Base-by-base conservation (phyloP, 2,329 filamentous ascomycete genomes). In the Zasmidium citrigriseum region DNA sequence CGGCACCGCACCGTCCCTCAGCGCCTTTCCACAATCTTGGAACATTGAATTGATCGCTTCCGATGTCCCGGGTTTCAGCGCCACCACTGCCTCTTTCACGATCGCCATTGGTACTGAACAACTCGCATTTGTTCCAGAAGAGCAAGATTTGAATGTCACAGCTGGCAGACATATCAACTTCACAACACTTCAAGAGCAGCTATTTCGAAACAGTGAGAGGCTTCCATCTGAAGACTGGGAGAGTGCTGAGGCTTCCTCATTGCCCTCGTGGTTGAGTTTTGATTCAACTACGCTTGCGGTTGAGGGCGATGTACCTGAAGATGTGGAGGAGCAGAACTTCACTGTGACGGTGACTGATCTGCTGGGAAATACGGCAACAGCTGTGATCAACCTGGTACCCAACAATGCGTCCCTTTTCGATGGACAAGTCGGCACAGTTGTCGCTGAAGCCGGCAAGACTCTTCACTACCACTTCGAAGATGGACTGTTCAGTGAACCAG, bases 11-110 rank as follows among this genome's bases (percentile, higher is more conserved):
- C 91, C 91, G 1, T 77, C 86, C 0, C 79, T 86, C 48, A 82
- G 84, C 58, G 83, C 87, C 27, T 86, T 86, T 7, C 88, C 91
- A 2, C 88, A 96, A 68, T 82, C 78, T 0, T 95, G 92, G 67
- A 82, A 82, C 20, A 82, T 96, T 57, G 81, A 85, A 60, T 78
- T 96, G 5, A 85, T 95, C 52, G 91, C 90, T 1, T 93, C 89
- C 0, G 89, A 96, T 69, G 83, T 91, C 18, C 78, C 84, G n/a
- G 91, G 90, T 1, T 96, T 93, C 70, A 84, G 89, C 4, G 88
- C 86, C 1, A 81, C 83, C 10, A 82, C 83, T 1, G 70, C 89
- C 53, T 76, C 79, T 0, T 96, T 96, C 71, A 85, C 86, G 4
- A 82, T 96, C 34, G 80, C 87, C 1, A 86, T 96, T 20, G 88